Percentiles rank a stretch among this genome's conserved stretches.
Evolutionary conservation across 768 basidiomycete species (phyloP).

Genomic region (Calocybe gangraenosa): DNA sequence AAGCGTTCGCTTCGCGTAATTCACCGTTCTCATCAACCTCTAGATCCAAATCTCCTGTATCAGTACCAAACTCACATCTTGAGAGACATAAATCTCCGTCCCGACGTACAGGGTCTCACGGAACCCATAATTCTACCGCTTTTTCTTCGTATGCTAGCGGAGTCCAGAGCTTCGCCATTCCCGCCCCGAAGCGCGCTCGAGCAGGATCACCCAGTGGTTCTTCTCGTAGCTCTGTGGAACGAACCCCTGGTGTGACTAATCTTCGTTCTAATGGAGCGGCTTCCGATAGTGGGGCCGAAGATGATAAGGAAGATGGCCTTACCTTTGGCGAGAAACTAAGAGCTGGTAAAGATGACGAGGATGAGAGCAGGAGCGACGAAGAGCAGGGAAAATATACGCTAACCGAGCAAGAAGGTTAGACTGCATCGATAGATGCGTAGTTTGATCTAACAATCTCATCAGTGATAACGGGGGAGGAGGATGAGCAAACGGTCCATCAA

Average conservation of each 20-base stretch:
- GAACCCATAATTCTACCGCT: slow-evolving; percentile 40
- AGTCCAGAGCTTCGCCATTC: slow-evolving; percentile 45
- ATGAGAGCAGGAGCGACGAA: slow-evolving; percentile 43
- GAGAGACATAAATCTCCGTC: slow-evolving; percentile 54
- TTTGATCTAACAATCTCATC: neutral
- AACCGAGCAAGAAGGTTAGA: slow-evolving; percentile 64
- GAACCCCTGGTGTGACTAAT: slow-evolving; percentile 22
- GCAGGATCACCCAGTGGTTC: slow-evolving; percentile 46
- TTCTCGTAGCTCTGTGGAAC: slow-evolving; percentile 42
- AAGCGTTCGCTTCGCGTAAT: slow-evolving; percentile 25
- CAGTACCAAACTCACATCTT: slow-evolving; percentile 37
- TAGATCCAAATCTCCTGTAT: slow-evolving; percentile 53
- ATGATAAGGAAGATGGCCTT: slow-evolving; percentile 39
- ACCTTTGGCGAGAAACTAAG: slow-evolving; percentile 66
- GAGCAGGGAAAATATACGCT: slow-evolving; percentile 47
- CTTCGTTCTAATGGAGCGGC: slow-evolving; percentile 23
- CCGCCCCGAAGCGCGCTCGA: slow-evolving; percentile 52
- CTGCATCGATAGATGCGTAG: neutral
- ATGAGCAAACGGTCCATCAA: slow-evolving; percentile 72
- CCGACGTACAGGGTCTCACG: slow-evolving; percentile 39
- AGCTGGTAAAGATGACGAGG: slow-evolving; percentile 57
- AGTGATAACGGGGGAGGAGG: slow-evolving; percentile 81
- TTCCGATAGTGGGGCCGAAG: slow-evolving; percentile 40
- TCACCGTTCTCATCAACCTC: slow-evolving; percentile 27
- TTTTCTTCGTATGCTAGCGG: slow-evolving; percentile 61